These are phyloP conservation scores for Podaxis pistillaris DNA, from an alignment of 768 basidiomycete species.

Conservation along the genomic window DNA sequence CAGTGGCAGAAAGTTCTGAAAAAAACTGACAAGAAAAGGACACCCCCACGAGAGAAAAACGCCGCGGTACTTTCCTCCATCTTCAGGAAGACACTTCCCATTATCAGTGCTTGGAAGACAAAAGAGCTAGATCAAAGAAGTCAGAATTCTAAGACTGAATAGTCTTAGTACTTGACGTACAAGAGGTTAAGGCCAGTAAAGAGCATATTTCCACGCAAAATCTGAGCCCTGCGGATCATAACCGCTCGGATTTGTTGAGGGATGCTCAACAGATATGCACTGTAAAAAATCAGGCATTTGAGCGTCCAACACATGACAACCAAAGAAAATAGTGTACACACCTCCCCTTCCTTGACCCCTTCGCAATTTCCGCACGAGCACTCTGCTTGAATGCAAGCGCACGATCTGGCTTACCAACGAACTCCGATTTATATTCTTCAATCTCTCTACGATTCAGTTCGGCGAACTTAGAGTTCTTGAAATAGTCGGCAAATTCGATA, in stretches of 20 bases:
- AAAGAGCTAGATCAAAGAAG: conserved; percentile 39
- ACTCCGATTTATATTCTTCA: conserved; percentile 39
- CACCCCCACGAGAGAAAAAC: conserved; percentile 76
- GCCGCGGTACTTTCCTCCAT: conserved; percentile 53
- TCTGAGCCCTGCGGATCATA: conserved; percentile 44
- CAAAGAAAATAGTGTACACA: conserved; percentile 15
- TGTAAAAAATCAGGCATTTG: conserved; percentile 16
- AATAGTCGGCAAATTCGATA: conserved; percentile 53
- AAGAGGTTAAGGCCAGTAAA: conserved; percentile 34
- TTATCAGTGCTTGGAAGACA: conserved; percentile 46
- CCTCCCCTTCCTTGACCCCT: conserved; percentile 36
- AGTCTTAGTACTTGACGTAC: conserved; percentile 17
- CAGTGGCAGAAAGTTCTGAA: background rate
- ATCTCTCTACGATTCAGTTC: conserved; percentile 45
- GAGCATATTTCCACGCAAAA: conserved; percentile 38
- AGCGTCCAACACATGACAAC: background rate
- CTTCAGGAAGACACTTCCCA: conserved; percentile 66
- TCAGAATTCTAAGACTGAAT: background rate
- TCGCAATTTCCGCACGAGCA: conserved; percentile 50
- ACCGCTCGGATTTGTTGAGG: conserved; percentile 45
- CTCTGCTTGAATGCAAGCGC: conserved; percentile 44
- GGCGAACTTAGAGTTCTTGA: conserved; percentile 38
- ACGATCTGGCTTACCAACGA: conserved; percentile 42
- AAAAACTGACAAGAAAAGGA: conserved; percentile 65
- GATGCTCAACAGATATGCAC: conserved; percentile 45